phyloP scores from a whole-genome alignment of 495 filamentous ascomycete genomes.

The Penicillium coprophilum region DNA sequence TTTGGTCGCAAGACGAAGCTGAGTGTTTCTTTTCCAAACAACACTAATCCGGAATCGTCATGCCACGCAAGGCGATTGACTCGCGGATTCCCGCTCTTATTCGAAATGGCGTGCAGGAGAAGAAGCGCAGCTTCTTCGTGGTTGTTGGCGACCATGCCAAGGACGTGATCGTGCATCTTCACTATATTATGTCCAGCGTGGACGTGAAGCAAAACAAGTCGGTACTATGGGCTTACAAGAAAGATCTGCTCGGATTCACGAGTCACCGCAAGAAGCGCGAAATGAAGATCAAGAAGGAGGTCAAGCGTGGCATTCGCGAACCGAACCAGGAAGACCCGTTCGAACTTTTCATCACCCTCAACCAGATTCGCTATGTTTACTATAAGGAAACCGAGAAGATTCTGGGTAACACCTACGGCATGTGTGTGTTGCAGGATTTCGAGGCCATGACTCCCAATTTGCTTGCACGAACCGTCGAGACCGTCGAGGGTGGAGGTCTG shows the following conservation, averaged over 20 bases:
- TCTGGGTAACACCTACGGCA: slow-evolving; percentile 96
- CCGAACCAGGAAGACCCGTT: slow-evolving; percentile 96
- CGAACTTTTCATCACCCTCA: slow-evolving; percentile 93
- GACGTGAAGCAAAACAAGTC: slow-evolving; percentile 96
- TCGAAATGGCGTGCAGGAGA: slow-evolving; percentile 92
- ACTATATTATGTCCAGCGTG: slow-evolving; percentile 86
- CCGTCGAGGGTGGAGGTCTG: slow-evolving; percentile 93
- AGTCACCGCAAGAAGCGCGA: slow-evolving; percentile 97
- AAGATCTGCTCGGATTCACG: slow-evolving; percentile 91
- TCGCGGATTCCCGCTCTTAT: slow-evolving; percentile 95
- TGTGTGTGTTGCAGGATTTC: slow-evolving; percentile 98
- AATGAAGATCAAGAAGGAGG: slow-evolving; percentile 95
- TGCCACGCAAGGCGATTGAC: slow-evolving; percentile 67
- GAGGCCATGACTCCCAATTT: slow-evolving; percentile 97
- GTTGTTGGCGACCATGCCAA: slow-evolving; percentile 95
- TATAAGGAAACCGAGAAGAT: slow-evolving; percentile 99
- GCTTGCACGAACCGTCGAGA: slow-evolving; percentile 92
- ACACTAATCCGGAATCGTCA: slow-evolving; percentile 21
- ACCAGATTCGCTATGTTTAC: slow-evolving; percentile 98
- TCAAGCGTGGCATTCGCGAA: slow-evolving; percentile 92
- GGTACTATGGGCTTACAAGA: slow-evolving; percentile 99
- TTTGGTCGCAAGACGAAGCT: slow-evolving; percentile 15
- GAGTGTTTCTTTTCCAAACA: slow-evolving; percentile 15
- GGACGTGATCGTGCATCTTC: slow-evolving; percentile 93
- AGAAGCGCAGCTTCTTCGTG: slow-evolving; percentile 97